Evolutionary conservation across 2,329 filamentous ascomycete species (phyloP), one percentile per base, ranked within the genome.

Genomic region (Botrytis deweyae): DNA sequence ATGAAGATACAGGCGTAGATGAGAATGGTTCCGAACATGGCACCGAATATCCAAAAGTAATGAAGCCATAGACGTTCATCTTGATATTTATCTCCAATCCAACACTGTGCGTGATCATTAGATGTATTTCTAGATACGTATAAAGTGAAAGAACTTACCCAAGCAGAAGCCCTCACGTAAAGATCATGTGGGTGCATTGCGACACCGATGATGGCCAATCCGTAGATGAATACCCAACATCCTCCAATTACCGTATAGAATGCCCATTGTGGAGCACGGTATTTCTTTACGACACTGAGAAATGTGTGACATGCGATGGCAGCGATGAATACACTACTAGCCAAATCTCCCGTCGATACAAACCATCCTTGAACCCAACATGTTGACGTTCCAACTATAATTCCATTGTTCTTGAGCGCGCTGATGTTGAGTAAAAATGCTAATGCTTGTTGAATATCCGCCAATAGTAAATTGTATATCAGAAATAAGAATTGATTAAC

Each of bases 281-380:
- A 88, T 16, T 87, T 84, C 55, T 84, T 84, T 2, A 92, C 87
- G 2, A 93, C 87, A 0, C 87, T 87, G 10, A 89, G 83, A 76
- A 91, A 92, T 0, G 91, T 92, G 79, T 93, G 90, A 0, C 90
- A 74, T 8, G 90, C 91, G 76, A 93, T 92, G 1, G 85, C 83
- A 3, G 89, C 87, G 76, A 92, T 90, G 80, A 92, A 93, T 71
- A 91, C 86, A 75, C 89, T 91, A 38, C 88, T 90, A 0, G 89
- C 86, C 72, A 93, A 79, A 75, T 92, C 90, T 44, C 91, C 91
- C 0, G 87, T 88, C 7, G 89, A 91, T 4, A 93, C 84, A 66
- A 93, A 88, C 81, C 90, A 90, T n/a, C 90, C 91, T 80, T 93
- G 91, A 0, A 86, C 86, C 77, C 84, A 87, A 81, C 91, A 93